Percentiles rank a stretch among this genome's conserved stretches.
Conservation (phyloP, 1,139 yeast genomes). For the Sugiyamaella pinicola region DNA sequence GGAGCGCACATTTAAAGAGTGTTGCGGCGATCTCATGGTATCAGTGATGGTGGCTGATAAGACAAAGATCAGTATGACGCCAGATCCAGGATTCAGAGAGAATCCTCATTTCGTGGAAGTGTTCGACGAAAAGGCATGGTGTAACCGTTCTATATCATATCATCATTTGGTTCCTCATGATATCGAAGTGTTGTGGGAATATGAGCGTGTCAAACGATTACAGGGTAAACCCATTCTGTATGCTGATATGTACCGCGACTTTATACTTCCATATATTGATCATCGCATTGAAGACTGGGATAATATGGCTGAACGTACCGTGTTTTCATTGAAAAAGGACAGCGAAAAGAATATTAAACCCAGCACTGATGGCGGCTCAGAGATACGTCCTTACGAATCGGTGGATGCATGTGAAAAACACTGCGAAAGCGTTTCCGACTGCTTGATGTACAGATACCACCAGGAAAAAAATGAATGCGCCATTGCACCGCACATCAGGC, state of each 20-base stretch:
- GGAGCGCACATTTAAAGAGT: conserved; percentile 32
- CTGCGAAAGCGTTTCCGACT: conserved; percentile 28
- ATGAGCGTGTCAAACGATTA: conserved; percentile 35
- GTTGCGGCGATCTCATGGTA: conserved; percentile 45
- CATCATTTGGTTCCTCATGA: conserved; percentile 39
- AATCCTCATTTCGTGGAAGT: conserved; percentile 28
- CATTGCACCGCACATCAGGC: conserved; percentile 20
- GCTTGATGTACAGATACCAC: conserved; percentile 34
- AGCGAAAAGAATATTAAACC: conserved; percentile 19
- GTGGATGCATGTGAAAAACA: conserved; percentile 29
- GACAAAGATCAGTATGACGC: conserved; percentile 7
- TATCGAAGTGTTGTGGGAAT: conserved; percentile 40
- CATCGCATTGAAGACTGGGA: conserved; percentile 35
- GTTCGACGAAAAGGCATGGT: conserved; percentile 34
- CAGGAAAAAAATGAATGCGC: conserved; percentile 27
- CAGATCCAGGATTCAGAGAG: conserved; percentile 11
- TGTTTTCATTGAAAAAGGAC: conserved; percentile 25
- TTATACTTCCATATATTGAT: conserved; percentile 37
- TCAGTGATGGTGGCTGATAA: conserved; percentile 34
- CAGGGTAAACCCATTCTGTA: conserved; percentile 32
- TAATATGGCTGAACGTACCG: conserved; percentile 29
- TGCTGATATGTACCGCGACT: conserved; percentile 39
- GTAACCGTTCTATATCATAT: conserved; percentile 39
- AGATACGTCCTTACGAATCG: conserved; percentile 31
- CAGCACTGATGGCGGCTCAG: conserved; percentile 24